phyloP scores from a whole-genome alignment of 495 filamentous ascomycete species.

The Aspergillus avenaceus region DNA sequence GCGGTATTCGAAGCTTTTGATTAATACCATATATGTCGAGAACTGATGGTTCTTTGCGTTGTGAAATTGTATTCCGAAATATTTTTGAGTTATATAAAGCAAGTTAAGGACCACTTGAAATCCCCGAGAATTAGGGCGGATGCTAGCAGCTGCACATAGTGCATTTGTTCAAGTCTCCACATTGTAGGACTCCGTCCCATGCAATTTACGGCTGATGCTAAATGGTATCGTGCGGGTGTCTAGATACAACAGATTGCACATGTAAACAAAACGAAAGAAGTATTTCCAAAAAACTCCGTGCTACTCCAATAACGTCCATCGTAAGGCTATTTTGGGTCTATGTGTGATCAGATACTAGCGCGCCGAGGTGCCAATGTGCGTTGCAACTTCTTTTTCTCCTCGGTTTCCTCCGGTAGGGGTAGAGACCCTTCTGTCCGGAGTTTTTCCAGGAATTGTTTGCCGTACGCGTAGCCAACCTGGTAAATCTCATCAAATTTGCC shows the following conservation, averaged over 20 bases:
- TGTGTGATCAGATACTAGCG: slow-evolving; percentile 64
- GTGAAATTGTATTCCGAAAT: too few relatives aligned
- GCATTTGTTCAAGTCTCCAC: too few relatives aligned
- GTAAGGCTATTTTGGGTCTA: background rate
- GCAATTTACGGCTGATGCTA: background rate
- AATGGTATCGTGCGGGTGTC: background rate
- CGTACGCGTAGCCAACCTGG: slow-evolving; percentile 79
- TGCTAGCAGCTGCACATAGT: too few relatives aligned
- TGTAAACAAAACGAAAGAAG: background rate
- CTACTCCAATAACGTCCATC: background rate
- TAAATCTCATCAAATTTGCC: slow-evolving; percentile 97
- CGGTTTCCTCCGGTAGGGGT: slow-evolving; percentile 61
- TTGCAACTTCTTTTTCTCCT: slow-evolving; percentile 83
- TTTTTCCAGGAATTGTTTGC: slow-evolving; percentile 68
- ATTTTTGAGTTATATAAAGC: too few relatives aligned
- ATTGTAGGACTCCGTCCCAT: too few relatives aligned
- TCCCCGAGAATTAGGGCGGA: too few relatives aligned
- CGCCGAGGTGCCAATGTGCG: slow-evolving; percentile 91
- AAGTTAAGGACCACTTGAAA: too few relatives aligned
- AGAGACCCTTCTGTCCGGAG: slow-evolving; percentile 73
- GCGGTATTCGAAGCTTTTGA: too few relatives aligned
- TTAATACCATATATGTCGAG: too few relatives aligned
- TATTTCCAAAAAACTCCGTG: background rate
- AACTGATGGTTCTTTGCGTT: too few relatives aligned
- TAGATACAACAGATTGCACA: background rate